A percentile compares a stretch with the other conserved stretches of the same genome.
Evolutionary conservation across 192 early-diverging fungal genomes (phyloP).

Genomic region (Powellomyces hirtus): DNA sequence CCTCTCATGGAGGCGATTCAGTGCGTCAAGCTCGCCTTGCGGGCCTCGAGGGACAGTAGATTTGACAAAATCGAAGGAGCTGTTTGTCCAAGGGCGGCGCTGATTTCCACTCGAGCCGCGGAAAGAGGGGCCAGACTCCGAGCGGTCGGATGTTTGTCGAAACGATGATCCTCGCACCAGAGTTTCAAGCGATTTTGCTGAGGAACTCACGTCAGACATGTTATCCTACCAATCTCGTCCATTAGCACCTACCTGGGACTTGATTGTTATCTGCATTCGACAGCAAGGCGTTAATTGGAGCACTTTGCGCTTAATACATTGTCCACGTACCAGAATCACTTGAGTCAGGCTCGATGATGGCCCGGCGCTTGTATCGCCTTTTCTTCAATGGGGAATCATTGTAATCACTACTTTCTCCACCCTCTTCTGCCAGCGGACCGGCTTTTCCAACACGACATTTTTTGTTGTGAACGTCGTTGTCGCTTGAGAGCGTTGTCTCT

Average conservation of each 20-base stretch:
- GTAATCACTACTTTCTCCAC: not conserved
- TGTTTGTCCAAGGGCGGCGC: not conserved
- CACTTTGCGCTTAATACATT: too few relatives aligned
- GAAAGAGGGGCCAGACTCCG: not conserved
- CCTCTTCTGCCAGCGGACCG: not conserved
- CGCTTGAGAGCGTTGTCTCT: not conserved
- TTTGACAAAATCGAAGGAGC: not conserved
- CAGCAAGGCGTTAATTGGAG: too few relatives aligned
- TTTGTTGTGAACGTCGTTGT: not conserved
- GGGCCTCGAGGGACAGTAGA: not conserved
- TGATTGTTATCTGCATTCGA: too few relatives aligned
- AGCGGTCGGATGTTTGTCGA: not conserved
- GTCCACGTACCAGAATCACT: not conserved
- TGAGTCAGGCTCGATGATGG: not conserved
- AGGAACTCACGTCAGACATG: not conserved
- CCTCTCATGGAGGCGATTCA: conserved; percentile 1
- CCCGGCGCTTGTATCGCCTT: not conserved
- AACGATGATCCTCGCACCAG: not conserved
- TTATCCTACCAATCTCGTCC: not conserved
- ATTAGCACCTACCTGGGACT: not conserved
- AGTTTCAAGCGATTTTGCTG: not conserved
- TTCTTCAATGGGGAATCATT: not conserved
- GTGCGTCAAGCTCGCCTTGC: not conserved
- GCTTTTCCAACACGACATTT: not conserved
- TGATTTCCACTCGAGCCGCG: not conserved